A percentile compares a stretch with the other conserved stretches of the same genome.
phyloP scores from a whole-genome alignment of 129 eudicot genomes.

The Saussurea involucrata region DNA sequence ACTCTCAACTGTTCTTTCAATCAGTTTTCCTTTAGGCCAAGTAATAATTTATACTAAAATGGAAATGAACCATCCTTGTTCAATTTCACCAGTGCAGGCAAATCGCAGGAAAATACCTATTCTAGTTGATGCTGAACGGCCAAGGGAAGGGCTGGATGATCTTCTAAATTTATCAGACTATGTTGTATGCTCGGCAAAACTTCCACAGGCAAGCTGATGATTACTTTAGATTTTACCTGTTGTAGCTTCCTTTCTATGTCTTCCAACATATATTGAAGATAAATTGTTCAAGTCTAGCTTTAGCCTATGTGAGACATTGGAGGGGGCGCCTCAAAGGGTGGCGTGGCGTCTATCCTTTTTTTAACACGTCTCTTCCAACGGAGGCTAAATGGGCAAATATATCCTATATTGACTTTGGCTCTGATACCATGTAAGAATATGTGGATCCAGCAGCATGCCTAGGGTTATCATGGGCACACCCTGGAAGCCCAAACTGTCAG shows the following conservation, averaged over 20 bases:
- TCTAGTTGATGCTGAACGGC: constrained; percentile 82
- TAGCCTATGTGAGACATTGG: background rate
- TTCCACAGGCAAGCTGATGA: constrained; percentile 70
- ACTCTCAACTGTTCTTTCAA: background rate
- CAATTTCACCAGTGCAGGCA: constrained; percentile 82
- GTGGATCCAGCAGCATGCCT: too few species aligned
- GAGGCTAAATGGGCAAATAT: background rate
- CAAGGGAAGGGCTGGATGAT: constrained; percentile 79
- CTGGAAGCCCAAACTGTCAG: too few species aligned
- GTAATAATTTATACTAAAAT: background rate
- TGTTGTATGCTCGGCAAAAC: constrained; percentile 78
- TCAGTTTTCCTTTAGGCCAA: background rate
- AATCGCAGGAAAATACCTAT: constrained; percentile 67
- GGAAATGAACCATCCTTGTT: constrained; percentile 27
- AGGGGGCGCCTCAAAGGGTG: background rate
- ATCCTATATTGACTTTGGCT: background rate
- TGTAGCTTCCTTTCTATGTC: background rate
- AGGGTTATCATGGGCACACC: too few species aligned
- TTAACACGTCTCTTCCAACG: background rate
- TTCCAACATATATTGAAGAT: background rate
- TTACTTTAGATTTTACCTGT: constrained; percentile 3
- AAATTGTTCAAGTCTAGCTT: background rate
- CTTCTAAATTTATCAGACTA: constrained; percentile 61
- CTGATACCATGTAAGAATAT: background rate
- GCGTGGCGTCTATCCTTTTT: background rate